These are phyloP conservation scores for Aspergillus carlsbadensis DNA, from an alignment of 495 filamentous ascomycete genomes.

Conservation along the genomic window DNA sequence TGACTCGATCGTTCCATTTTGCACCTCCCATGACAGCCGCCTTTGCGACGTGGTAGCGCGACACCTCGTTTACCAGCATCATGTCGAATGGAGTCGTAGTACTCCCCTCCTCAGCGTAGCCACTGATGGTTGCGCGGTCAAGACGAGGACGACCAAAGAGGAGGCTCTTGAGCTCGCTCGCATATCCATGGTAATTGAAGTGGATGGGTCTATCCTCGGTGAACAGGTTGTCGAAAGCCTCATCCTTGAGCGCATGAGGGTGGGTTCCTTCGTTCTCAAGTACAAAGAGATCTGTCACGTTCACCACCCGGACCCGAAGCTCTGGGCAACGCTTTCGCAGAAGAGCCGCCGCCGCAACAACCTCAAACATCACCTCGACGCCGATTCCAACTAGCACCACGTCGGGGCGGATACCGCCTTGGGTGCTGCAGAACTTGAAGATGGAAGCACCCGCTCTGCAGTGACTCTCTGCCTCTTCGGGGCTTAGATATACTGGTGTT, in stretches of 20 bases:
- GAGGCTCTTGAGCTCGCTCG: constrained; percentile 60
- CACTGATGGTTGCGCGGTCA: constrained; percentile 55
- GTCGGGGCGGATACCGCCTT: constrained; percentile 58
- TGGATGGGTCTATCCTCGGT: constrained; percentile 58
- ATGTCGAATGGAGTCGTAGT: constrained; percentile 76
- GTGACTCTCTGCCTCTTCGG: constrained; percentile 65
- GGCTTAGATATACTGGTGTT: constrained; percentile 63
- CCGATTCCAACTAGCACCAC: constrained; percentile 71
- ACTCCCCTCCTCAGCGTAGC: constrained; percentile 69
- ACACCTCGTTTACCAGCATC: constrained; percentile 66
- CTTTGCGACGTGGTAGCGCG: constrained; percentile 61
- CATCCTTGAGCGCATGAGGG: constrained; percentile 57
- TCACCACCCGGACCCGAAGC: constrained; percentile 63
- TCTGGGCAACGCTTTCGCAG: constrained; percentile 52
- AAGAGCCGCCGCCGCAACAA: constrained; percentile 61
- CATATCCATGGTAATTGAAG: constrained; percentile 75
- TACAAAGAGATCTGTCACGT: constrained; percentile 74
- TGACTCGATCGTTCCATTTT: constrained; percentile 51
- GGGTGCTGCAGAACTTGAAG: constrained; percentile 65
- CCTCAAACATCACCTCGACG: constrained; percentile 69
- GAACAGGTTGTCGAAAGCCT: constrained; percentile 60
- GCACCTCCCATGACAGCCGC: constrained; percentile 53
- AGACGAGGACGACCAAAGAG: constrained; percentile 57
- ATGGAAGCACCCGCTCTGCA: constrained; percentile 63
- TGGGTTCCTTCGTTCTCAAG: constrained; percentile 58